Percentiles rank a stretch among this genome's conserved stretches.
phyloP scores from a whole-genome alignment of 805 yeast species.

The Wickerhamomyces bovis region DNA sequence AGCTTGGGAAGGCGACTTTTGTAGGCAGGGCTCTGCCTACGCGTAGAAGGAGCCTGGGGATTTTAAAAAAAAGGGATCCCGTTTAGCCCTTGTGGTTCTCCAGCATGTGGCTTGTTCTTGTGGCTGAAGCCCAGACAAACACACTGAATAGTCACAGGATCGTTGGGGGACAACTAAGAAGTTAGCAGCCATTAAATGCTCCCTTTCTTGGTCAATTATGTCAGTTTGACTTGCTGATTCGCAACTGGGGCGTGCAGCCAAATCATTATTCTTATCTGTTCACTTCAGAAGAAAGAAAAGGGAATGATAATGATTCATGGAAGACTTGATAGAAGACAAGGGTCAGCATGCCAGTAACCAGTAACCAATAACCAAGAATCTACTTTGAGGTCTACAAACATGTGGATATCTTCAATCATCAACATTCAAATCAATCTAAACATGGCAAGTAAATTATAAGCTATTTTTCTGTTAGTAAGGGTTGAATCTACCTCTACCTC shows the following conservation, averaged over 20 bases:
- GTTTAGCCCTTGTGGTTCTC: background rate
- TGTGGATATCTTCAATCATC: background rate
- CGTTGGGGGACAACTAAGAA: too few relatives aligned
- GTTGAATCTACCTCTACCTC: constrained; percentile 37
- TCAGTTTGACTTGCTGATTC: background rate
- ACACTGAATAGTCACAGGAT: too few relatives aligned
- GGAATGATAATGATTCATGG: too few relatives aligned
- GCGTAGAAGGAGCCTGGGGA: background rate
- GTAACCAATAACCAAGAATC: background rate
- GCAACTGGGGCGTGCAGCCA: too few relatives aligned
- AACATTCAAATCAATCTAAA: background rate
- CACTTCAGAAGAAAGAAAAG: too few relatives aligned
- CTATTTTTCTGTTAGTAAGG: constrained; percentile 31
- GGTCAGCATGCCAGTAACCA: too few relatives aligned
- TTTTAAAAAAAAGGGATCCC: too few relatives aligned
- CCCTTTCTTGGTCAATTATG: background rate
- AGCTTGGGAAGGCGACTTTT: background rate
- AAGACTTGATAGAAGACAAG: too few relatives aligned
- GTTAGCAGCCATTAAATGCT: too few relatives aligned
- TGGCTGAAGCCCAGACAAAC: background rate
- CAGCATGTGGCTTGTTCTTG: background rate
- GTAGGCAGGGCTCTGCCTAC: background rate
- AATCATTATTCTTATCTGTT: too few relatives aligned
- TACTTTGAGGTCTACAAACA: background rate
- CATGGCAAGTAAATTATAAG: background rate